Base-by-base conservation (phyloP, 345 rosid genomes). In the Euphorbia tirucalli region DNA sequence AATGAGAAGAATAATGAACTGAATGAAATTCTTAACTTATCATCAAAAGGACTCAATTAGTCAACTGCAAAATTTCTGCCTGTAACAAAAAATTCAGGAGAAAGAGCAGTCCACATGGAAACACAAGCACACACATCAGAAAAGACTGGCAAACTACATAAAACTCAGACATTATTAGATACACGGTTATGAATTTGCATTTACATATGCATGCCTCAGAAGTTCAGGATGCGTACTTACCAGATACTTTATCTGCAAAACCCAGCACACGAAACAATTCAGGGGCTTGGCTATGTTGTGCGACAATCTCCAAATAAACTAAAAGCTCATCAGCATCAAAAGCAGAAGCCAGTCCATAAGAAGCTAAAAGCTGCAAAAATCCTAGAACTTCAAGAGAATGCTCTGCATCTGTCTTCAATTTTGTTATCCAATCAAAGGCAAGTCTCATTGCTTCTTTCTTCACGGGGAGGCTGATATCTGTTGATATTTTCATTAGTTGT, bases 321-420 rank as follows among this genome's bases (percentile, higher is more conserved):
- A 76, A 61, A 46, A 82, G 75, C 64, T 83, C 82, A 60, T 74
- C 76, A n/a, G 70, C 62, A 27, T 73, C 63, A 69, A 80, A 81
- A 48, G 15, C 62, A 60, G 78, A 43, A 11, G 55, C 69, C 74
- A 87, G 67, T 30, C 79, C 66, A 76, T 75, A 87, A 21, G 75
- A 67, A 79, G 71, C 85, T 57, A 85, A 57, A 70, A 87, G 77
- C 68, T 11, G 79, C 78, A 87, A 68, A 76, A 83, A 82, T 56
- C 77, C 71, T 48, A 84, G 46, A 9, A 82, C 72, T 58, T 81
- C 83, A 37, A 70, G 32, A 49, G 31, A 73, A 54, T 82, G 71
- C 22, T 71, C 71, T 4, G 70, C 60, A 44, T 35, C 72, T 19
- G 2, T 11, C 59, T 54, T 63, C 83, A 87, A 25, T 71, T 72